Evolutionary conservation across 2,329 filamentous ascomycete species (phyloP), one percentile per base, ranked within the genome.

Genomic region (Scopulariopsis brevicaulis): DNA sequence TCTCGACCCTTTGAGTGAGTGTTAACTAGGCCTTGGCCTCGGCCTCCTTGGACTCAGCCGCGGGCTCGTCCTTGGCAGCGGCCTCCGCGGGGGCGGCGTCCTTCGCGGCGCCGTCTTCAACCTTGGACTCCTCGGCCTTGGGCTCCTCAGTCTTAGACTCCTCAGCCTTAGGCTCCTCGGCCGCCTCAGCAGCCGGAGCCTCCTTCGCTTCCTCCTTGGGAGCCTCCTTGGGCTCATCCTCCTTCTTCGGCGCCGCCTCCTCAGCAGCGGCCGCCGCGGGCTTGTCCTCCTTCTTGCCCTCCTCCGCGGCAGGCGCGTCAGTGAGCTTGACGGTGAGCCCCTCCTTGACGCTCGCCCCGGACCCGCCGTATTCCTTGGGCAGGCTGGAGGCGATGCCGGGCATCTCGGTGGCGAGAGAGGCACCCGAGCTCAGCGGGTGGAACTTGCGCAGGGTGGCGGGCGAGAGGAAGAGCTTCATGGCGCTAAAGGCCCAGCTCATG

Each of bases 401-500:
- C n/a, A 83, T 75, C 70, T 84, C 81, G 14, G 75, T 75, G 20
- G 83, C 84, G 55, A 96, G 76, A 59, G 82, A 83, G 51, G 74
- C 81, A 24, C 92, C 91, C 64, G 87, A 89, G 62, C 80, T 78
- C 74, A 92, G 83, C 53, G 87, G 87, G 66, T 90, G 86, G 73
- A 91, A 90, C 69, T 91, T 91, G 74, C 86, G 86, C 63, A 87
- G 79, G 1, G 88, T 91, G 66, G 87, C 86, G 55, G 84, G 77
- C 34, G 85, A 83, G 51, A 91, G 76, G 69, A 92, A 86, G 20
- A 89, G 72, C 75, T 90, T 91, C 76, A 91, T 86, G 57, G 86
- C 79, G 22, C 77, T 76, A 69, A 88, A 91, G 68, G 91, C 81
- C 79, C 92, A 96, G 59, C 90, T 89, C 92, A 96, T 96, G 66